Evolutionary conservation across 192 early-diverging fungal species (phyloP), one percentile per base, ranked within the genome.

Genomic region (Entrophospora sp.): DNA sequence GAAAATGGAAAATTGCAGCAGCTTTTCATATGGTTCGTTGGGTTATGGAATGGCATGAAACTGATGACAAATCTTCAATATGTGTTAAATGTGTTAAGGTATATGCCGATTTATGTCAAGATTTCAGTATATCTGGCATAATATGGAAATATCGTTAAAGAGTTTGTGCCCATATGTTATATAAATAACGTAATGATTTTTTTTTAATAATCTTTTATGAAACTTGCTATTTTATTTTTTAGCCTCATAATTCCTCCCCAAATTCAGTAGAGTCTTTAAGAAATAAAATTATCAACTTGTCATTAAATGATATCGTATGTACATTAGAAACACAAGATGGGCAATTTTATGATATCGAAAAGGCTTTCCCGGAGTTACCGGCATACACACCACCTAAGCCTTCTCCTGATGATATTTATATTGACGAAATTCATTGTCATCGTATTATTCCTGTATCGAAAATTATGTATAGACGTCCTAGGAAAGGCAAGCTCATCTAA

Each of bases 1-100:
- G 84, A 38, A 81, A 79, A 38, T 91, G 89, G 90, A 94, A 94
- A 72, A 86, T 88, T 30, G 86, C 82, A 7, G 78, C 73, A 13
- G 88, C 91, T 0, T 88, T 75, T 64, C 80, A 73, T 37, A 51
- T 93, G 1, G 82, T 84, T 0, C 73, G 74, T 38, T 81, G 80
- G 69, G 73, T 89, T 7, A 75, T 86, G 78, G 90, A 88, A 38
- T 94, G 88, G 86, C 90, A 92, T 78, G 58, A 69, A 28, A 67
- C 85, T 5, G 64, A 70, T 5, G 86, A 91, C 70, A 91, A 90
- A 71, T 72, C 82, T 2, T 60, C 60, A 18, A 38, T 90, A 14
- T 93, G 91, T 70, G 71, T 89, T 6, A 72, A 78, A n/a, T n/a
- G n/a, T n/a, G n/a, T n/a, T n/a, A n/a, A n/a, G n/a, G n/a, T n/a